Conservation (phyloP, 2,329 filamentous ascomycete genomes). For the Microcyclosporella mali region DNA sequence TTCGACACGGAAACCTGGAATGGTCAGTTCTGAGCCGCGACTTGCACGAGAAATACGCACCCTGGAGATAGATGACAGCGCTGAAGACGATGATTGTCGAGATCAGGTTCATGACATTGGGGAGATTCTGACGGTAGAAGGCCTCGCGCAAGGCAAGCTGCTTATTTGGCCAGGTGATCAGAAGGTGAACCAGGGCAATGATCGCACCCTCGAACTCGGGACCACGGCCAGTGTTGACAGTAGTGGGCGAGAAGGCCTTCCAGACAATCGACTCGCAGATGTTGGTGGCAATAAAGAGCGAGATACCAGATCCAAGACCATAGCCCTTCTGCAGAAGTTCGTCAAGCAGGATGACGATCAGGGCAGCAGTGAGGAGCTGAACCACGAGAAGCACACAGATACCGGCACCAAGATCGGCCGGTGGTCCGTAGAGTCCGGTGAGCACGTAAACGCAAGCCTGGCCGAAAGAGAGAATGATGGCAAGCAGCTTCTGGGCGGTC, state of each 20-base stretch:
- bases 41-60: constrained; percentile 10
- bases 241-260: constrained; percentile 99
- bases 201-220: constrained; percentile 98
- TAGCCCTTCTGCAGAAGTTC: constrained; percentile 99
- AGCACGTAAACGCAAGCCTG: constrained; percentile 98
- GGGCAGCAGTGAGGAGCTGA: constrained; percentile 91
- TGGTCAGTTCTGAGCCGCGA: constrained; percentile 1
- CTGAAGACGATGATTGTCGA: constrained; percentile 90
- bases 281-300: constrained; percentile 99
- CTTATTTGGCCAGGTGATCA: constrained; percentile 99
- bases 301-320: constrained; percentile 96
- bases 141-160: constrained; percentile 95
- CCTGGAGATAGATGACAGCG: constrained; percentile 81
- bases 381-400: constrained; percentile 98
- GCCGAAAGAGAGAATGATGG: constrained; percentile 94
- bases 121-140: constrained; percentile 98
- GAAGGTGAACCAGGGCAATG: constrained; percentile 93
- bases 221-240: constrained; percentile 97
- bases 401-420: constrained; percentile 92
- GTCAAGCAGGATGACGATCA: constrained; percentile 98
- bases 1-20: constrained; percentile 96
- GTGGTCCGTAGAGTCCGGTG: constrained; percentile 94
- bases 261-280: constrained; percentile 99
- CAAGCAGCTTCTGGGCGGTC: constrained; percentile 95
- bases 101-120: constrained; percentile 95